A percentile compares a stretch with the other conserved stretches of the same genome.
phyloP scores from a whole-genome alignment of 352 stramenopile species.

The Globisporangium paroecandrum region DNA sequence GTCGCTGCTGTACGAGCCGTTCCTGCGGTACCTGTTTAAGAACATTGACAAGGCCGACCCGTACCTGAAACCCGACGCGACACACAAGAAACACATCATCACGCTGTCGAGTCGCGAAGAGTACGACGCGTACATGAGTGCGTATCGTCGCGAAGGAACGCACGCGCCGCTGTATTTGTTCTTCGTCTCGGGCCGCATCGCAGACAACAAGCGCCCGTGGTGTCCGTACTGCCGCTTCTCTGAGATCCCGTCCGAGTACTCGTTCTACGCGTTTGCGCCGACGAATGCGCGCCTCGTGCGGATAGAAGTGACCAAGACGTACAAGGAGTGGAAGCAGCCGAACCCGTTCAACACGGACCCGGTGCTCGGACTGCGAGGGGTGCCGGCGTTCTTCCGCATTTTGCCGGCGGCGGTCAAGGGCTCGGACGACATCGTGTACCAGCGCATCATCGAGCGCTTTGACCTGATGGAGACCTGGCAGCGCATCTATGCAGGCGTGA shows the following conservation, averaged over 20 bases:
- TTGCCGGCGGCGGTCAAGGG: conserved; percentile 6
- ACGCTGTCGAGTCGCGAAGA: conserved; percentile 41
- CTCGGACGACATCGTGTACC: conserved; percentile 30
- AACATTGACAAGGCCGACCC: conserved; percentile 46
- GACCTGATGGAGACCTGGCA: conserved; percentile 44
- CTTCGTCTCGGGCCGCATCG: conserved; percentile 66
- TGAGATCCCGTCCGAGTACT: conserved; percentile 67
- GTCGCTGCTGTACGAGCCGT: conserved; percentile 45
- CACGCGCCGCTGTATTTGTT: conserved; percentile 51
- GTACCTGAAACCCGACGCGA: conserved; percentile 33
- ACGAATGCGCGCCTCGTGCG: conserved; percentile 50
- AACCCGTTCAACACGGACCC: conserved; percentile 58
- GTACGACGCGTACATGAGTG: conserved; percentile 34
- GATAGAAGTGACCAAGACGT: conserved; percentile 60
- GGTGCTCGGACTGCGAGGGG: conserved; percentile 44
- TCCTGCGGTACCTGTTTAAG: conserved; percentile 66
- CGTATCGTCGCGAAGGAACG: conserved; percentile 33
- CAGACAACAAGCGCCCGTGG: conserved; percentile 70
- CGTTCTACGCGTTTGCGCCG: conserved; percentile 67
- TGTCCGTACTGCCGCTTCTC: conserved; percentile 81
- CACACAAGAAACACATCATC: conserved; percentile 51
- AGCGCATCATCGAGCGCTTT: conserved; percentile 45
- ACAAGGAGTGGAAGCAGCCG: conserved; percentile 57
- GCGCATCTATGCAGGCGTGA: conserved; percentile 28
- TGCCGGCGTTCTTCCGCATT: conserved; percentile 53